Evolutionary conservation across 345 rosid species (phyloP), one percentile per base, ranked within the genome.

Genomic region (Populus ilicifolia): DNA sequence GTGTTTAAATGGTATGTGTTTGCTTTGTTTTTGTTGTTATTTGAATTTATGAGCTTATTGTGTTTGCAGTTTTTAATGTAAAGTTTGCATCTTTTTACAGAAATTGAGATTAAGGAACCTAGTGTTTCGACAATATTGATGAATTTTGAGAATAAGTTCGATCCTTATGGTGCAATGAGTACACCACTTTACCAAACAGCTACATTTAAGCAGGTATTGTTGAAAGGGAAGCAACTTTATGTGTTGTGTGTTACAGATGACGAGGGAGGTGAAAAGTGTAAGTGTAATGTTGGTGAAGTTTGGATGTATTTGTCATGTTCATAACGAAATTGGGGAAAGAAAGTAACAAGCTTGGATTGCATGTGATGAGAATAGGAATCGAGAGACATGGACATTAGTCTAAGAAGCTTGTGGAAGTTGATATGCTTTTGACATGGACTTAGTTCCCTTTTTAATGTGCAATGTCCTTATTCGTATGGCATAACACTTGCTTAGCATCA

Each of bases 111-210:
- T 20, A 85, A 79, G 87, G 90, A 91, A 73, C 91, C 89, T 69
- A 80, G 96, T 70, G 66, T 96, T 63, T 86, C 98, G 9, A 96
- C 99, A 21, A 44, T 90, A 44, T 59, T 96, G 82, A 84, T 93
- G 90, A 90, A 92, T 69, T 79, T 84, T 33, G 91, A 93, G 75
- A 91, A 83, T 20, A 65, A 90, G 39, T 96, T 89, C 80, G 99
- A 96, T 85, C 97, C 98, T 46, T 92, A 82, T 80, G 85, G 80
- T 87, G 96, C 98, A 52, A 84, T 89, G 89, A 93, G 96, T 48
- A 89, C 91, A 8, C 99, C 98, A 0, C 94, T 95, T 81, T 93
- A 95, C 88, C 98, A 93, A 80, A 95, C 98, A 0, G 96, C 96
- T 59, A 93, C 98, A 1, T 96, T 93, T 84, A 92, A 90, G 87